Conservation (phyloP, 805 yeast genomes). For the Nakazawaea populi region DNA sequence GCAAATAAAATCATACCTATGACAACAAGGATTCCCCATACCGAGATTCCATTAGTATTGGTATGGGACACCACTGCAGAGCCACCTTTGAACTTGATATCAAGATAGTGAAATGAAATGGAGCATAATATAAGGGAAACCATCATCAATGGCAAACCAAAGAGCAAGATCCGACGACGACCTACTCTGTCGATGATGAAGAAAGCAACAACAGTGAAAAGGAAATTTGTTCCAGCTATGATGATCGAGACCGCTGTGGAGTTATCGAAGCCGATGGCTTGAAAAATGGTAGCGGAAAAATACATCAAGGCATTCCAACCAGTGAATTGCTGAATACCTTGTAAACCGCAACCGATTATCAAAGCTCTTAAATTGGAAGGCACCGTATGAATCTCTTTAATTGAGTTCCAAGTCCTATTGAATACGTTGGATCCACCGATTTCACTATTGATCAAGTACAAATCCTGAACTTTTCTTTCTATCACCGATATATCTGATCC, state of each 20-base stretch:
- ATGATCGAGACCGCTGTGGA: constrained; percentile 49
- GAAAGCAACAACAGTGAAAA: constrained; percentile 44
- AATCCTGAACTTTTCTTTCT: constrained; percentile 37
- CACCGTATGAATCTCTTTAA: constrained; percentile 33
- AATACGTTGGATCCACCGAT: constrained; percentile 16
- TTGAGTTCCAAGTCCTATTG: constrained; percentile 31
- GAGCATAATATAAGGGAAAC: constrained; percentile 43
- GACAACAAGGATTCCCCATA: constrained; percentile 40
- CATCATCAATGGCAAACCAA: constrained; percentile 41
- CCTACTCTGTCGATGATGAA: constrained; percentile 46
- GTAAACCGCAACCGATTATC: constrained; percentile 49
- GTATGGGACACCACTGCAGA: constrained; percentile 15
- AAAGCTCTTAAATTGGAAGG: constrained; percentile 47
- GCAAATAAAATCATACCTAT: constrained; percentile 44
- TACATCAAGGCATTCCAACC: constrained; percentile 57
- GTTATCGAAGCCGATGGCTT: constrained; percentile 45
- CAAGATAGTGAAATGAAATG: constrained; percentile 40
- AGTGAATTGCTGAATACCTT: constrained; percentile 51
- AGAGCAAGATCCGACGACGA: constrained; percentile 39
- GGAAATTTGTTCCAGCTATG: constrained; percentile 50
- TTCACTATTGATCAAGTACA: constrained; percentile 22
- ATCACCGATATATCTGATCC: constrained; percentile 31
- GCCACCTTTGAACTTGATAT: constrained; percentile 26
- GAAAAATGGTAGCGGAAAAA: constrained; percentile 48
- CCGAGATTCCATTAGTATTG: constrained; percentile 8